Base-by-base conservation (phyloP, 495 filamentous ascomycete species). In the Thermothielavioides terrestris region DNA sequence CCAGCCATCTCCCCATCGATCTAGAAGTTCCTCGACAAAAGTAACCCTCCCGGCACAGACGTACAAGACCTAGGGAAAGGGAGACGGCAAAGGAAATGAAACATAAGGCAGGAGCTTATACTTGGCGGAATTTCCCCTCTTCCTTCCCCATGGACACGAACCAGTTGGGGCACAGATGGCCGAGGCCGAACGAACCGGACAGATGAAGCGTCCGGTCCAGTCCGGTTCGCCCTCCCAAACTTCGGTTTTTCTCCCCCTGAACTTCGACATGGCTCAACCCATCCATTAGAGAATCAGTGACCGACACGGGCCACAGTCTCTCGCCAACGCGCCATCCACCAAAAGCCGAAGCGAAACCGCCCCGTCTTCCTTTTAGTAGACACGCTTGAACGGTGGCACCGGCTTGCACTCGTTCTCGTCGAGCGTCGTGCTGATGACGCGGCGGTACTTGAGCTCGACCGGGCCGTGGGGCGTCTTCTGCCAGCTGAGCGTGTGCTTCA, bases 401-500 rank as follows among this genome's bases (percentile, higher is more conserved):
- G 85, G 68, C 75, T 85, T 83, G 79, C 89, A 95, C 77, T 95
- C 88, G 51, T 74, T 80, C 76, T 87, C 88, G 66, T 95, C 89
- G 55, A 95, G 73, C 17, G 89, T 94, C 51, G 77, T 77, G 55
- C 74, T 75, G 49, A 85, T 79, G 50, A 95, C 89, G 42, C 72
- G 73, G 67, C 89, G 76, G 75, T 95, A 94, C 49, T 74, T 72
- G 27, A 94, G 68, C 37, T 90, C 81, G 42, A 89, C 77, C 68
- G 83, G 76, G 54, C 85, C 85, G 59, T 91, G 87, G 37, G 85
- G 83, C 63, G 83, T 66, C 83, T 88, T 89, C 79, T 97, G 91
- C 81, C 82, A 97, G 58, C 81, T 85, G 55, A 97, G 78, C 30
- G 84, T 94, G 78, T 97, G 91, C 80, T 95, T 96, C 91, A 95